These are phyloP conservation scores for grape (Vitis vinifera) DNA, from an alignment of 164 flowering plant species.

Conservation along the genomic window ASM3070453v1 NC_081805.1:2200501-2201000, in stretches of 20 bases:
- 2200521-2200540: no score
- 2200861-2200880: neutral
- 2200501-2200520: no score
- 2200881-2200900: neutral
- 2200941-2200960: slow-evolving; percentile 12
- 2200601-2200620: slow-evolving; percentile 4
- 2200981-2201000: neutral
- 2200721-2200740: no score
- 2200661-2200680: neutral
- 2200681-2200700: neutral
- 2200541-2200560: no score
- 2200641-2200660: neutral
- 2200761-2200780: neutral
- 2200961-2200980: neutral
- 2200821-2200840: slow-evolving; percentile 7
- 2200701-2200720: neutral
- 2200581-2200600: slow-evolving; percentile 8
- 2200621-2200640: slow-evolving; percentile 12
- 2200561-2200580: no score
- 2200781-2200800: slow-evolving; percentile 5
- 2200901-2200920: neutral
- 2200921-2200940: neutral
- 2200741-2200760: neutral
- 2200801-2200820: neutral
- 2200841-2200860: neutral